A percentile compares a stretch with the other conserved stretches of the same genome.
phyloP scores from a whole-genome alignment of 2,329 filamentous ascomycete species.

The Fusarium sp. region DNA sequence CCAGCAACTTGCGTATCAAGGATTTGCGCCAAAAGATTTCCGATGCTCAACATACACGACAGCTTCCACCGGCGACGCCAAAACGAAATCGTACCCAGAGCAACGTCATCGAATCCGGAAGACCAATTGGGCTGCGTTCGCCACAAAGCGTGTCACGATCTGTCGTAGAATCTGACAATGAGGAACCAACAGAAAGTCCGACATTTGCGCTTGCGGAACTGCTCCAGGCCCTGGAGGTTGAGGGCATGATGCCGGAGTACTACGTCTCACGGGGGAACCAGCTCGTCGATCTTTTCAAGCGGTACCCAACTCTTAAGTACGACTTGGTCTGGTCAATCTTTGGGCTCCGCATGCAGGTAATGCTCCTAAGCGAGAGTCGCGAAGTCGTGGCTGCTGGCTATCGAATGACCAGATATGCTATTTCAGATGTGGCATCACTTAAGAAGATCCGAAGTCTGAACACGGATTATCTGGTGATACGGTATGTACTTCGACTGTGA shows the following conservation, averaged over 20 bases:
- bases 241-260: constrained; percentile 91
- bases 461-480: constrained; percentile 91
- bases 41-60: constrained; percentile 66
- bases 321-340: constrained; percentile 97
- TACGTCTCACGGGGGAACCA: constrained; percentile 94
- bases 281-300: constrained; percentile 95
- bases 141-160: constrained; percentile 68
- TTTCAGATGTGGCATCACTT: constrained; percentile 90
- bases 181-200: constrained; percentile 83
- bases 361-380: constrained; percentile 94
- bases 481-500: constrained; percentile 40
- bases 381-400: constrained; percentile 97
- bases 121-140: constrained; percentile 64
- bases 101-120: constrained; percentile 56
- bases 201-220: constrained; percentile 92
- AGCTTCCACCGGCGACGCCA: constrained; percentile 61
- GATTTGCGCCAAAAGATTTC: constrained; percentile 70
- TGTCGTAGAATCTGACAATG: constrained; percentile 70
- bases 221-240: constrained; percentile 86
- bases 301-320: constrained; percentile 93
- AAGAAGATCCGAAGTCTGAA: constrained; percentile 88
- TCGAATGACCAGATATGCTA: constrained; percentile 90
- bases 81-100: constrained; percentile 64
- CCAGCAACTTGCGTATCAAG: constrained; percentile 81
- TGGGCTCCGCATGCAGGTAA: constrained; percentile 90